phyloP scores from a whole-genome alignment of 2,329 filamentous ascomycete species.

The Curvularia spicifera region DNA sequence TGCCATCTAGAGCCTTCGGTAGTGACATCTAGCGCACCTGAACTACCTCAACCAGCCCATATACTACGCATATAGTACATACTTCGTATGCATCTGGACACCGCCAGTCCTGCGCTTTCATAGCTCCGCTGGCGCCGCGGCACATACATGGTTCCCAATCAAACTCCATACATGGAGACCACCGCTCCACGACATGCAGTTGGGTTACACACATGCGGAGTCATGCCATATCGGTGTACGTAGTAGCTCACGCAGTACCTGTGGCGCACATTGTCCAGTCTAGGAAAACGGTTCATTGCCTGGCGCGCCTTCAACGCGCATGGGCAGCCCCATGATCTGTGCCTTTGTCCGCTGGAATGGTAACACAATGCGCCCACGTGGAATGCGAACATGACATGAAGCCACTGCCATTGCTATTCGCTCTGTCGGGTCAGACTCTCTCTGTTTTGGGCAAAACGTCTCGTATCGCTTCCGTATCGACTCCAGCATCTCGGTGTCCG shows the following conservation, averaged over 20 bases:
- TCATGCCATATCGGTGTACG: neutral
- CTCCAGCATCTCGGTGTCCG: conserved; percentile 17
- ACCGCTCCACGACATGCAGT: conserved; percentile 1
- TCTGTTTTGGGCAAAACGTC: conserved; percentile 25
- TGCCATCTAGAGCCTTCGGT: neutral
- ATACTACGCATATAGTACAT: neutral
- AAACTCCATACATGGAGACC: neutral
- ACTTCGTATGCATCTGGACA: no score
- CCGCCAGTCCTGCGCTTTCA: neutral
- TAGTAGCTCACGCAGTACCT: conserved; percentile 4
- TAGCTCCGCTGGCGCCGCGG: neutral
- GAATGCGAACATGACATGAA: conserved; percentile 19
- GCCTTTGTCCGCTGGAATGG: conserved; percentile 28
- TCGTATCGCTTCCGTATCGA: conserved; percentile 22
- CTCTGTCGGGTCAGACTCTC: conserved; percentile 9
- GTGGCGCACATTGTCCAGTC: conserved; percentile 9
- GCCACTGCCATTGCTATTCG: conserved; percentile 11
- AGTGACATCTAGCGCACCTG: conserved; percentile 3
- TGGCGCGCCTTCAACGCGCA: conserved; percentile 20
- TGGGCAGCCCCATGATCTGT: conserved; percentile 17
- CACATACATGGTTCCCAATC: conserved; percentile 5
- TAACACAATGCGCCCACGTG: conserved; percentile 38
- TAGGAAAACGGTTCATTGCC: conserved; percentile 19
- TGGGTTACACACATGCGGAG: neutral
- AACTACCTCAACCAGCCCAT: neutral